Conservation (phyloP, 2,329 filamentous ascomycete species). For the Chrysoporthe puriensis region DNA sequence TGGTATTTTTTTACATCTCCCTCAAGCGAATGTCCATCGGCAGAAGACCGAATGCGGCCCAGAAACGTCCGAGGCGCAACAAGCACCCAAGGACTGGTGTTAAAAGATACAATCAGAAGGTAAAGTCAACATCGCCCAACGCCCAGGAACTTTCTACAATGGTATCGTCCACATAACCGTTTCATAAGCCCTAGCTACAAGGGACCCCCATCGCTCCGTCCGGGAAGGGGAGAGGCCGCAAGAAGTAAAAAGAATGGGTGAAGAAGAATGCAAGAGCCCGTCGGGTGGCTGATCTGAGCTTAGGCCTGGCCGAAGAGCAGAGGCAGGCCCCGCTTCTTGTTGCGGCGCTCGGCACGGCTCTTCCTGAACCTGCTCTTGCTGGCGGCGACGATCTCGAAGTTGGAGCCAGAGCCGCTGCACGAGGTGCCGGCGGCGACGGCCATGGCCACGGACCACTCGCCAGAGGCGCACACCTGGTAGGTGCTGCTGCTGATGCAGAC, state of each 20-base stretch:
- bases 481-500: slow-evolving; percentile 52
- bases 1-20: background rate
- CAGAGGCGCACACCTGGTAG: slow-evolving; percentile 57
- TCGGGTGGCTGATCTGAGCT: slow-evolving; percentile 1
- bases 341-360: slow-evolving; percentile 22
- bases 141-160: slow-evolving; percentile 11
- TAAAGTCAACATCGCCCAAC: slow-evolving; percentile 5
- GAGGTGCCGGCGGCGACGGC: slow-evolving; percentile 49
- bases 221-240: slow-evolving; percentile 5
- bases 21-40: slow-evolving; percentile 10
- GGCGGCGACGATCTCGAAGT: slow-evolving; percentile 33
- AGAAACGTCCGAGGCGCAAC: background rate
- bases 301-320: slow-evolving; percentile 26
- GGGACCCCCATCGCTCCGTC: background rate
- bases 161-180: slow-evolving; percentile 7
- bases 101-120: slow-evolving; percentile 8
- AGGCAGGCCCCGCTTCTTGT: slow-evolving; percentile 18
- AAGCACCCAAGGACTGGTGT: background rate
- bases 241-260: background rate
- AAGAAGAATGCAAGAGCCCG: background rate
- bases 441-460: slow-evolving; percentile 48
- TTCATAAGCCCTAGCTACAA: slow-evolving; percentile 9
- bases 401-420: slow-evolving; percentile 44
- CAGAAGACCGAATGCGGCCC: slow-evolving; percentile 12
- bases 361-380: slow-evolving; percentile 31